Conservation (phyloP, 345 rosid species). For the Eucalyptus cladocalyx region DNA sequence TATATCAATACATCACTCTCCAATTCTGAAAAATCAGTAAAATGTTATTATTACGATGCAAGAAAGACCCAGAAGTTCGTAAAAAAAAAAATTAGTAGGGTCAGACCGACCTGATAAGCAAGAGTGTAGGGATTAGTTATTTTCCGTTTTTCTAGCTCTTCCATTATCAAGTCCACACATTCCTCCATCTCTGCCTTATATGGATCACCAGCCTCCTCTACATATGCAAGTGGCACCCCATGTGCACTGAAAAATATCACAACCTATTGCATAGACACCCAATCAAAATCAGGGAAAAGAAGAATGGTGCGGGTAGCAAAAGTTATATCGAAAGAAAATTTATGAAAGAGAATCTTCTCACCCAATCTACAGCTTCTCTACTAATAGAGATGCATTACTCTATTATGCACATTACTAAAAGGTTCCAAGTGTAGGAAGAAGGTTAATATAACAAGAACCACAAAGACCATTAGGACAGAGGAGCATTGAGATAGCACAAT, state of each 20-base stretch:
- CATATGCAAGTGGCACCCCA: slow-evolving; percentile 99
- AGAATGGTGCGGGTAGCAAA: background rate
- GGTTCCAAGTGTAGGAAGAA: background rate
- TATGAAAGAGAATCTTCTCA: background rate
- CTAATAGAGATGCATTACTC: background rate
- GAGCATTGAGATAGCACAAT: background rate
- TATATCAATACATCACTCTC: background rate
- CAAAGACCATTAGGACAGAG: background rate
- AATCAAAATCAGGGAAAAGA: background rate
- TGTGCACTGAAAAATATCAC: slow-evolving; percentile 98
- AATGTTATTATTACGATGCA: background rate
- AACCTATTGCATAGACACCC: slow-evolving; percentile 40
- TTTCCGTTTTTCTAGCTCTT: slow-evolving; percentile 84
- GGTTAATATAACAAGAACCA: background rate
- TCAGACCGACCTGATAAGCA: slow-evolving; percentile 75
- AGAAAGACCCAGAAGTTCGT: background rate
- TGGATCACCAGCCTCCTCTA: slow-evolving; percentile 99
- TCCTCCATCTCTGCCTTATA: slow-evolving; percentile 99
- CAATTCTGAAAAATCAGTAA: background rate
- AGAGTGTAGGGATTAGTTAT: slow-evolving; percentile 68
- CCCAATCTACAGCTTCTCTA: background rate
- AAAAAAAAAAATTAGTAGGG: background rate
- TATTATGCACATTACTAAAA: background rate
- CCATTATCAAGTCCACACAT: slow-evolving; percentile 92
- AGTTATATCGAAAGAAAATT: background rate